Base-by-base conservation (phyloP, 2,329 filamentous ascomycete species). In the Madurella mycetomatis region DNA sequence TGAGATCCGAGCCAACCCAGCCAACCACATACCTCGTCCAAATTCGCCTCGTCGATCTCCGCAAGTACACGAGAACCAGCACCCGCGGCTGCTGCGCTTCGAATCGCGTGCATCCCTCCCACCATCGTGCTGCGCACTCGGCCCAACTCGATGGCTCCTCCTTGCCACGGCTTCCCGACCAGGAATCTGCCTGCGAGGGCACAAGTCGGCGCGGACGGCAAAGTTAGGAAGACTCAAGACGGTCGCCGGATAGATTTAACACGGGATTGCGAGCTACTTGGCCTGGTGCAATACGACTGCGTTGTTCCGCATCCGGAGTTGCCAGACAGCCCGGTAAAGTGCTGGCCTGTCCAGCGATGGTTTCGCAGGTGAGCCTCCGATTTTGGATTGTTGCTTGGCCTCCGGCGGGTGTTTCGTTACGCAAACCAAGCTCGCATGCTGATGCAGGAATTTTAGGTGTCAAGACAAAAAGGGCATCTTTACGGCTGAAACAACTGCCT, bases 401-500 rank as follows among this genome's bases (percentile, higher is more conserved):
- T 25, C 4, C 25, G 25, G 4, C 25, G 25, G 25, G 4, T 25
- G 25, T 25, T 25, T 25, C 7, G 25, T 7, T 7, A 25, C 25
- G 25, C 25, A 25, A 25, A 25, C 12, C 17, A 2, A 42, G 34
- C 40, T 46, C 52, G 43, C 41, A 19, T 51, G 53, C 55, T 61
- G 50, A 57, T 50, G 41, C 32, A 17, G 55, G 48, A 59, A 56
- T 49, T 3, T 56, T 58, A 86, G 83, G 61, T 86, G 83, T 67
- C 71, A 73, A 55, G 82, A 85, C 67, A 76, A 71, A 61, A 79
- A 80, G 13, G 80, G 79, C 4, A 71, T 55, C 8, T 86, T 86
- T 62, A 78, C 73, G 66, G 79, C 84, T 42, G 83, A 86, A 70
- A 86, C 83, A 19, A 86, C 83, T 12, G 74, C 76, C 42, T 86